A percentile compares a stretch with the other conserved stretches of the same genome.
phyloP scores from a whole-genome alignment of 2,329 filamentous ascomycete genomes.

The Chlorencoelia australis region DNA sequence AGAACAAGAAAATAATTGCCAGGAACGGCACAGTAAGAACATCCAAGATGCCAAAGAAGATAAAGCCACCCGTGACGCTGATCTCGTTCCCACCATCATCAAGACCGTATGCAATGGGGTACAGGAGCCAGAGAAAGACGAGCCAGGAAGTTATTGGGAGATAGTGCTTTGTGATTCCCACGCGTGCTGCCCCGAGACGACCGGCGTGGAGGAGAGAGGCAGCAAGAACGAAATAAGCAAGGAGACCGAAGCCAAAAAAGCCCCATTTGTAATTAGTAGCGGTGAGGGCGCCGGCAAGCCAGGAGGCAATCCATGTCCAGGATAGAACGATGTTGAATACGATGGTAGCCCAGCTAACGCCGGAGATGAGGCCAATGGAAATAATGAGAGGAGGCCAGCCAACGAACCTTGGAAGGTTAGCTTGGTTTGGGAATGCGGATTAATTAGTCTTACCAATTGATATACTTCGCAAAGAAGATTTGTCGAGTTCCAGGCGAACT shows the following conservation, averaged over 20 bases:
- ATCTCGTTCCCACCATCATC: constrained; percentile 56
- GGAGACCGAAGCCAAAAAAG: constrained; percentile 47
- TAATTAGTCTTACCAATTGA: constrained; percentile 39
- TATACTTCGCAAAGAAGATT: constrained; percentile 56
- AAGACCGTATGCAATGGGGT: constrained; percentile 55
- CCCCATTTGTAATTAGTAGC: constrained; percentile 56
- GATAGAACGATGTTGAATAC: constrained; percentile 50
- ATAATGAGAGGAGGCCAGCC: constrained; percentile 42
- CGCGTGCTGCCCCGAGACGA: constrained; percentile 41
- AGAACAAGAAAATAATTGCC: constrained; percentile 8
- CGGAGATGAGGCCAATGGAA: constrained; percentile 51
- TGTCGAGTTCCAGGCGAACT: constrained; percentile 42
- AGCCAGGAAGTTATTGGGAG: constrained; percentile 45
- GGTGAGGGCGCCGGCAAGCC: constrained; percentile 54
- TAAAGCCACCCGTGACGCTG: constrained; percentile 50
- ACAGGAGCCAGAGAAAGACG: constrained; percentile 50
- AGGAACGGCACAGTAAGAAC: constrained; percentile 48
- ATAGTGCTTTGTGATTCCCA: constrained; percentile 47
- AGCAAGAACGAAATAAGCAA: constrained; percentile 47
- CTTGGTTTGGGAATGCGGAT: background rate
- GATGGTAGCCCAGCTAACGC: constrained; percentile 53
- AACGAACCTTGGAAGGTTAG: constrained; percentile 28
- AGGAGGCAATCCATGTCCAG: constrained; percentile 54
- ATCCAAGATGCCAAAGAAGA: constrained; percentile 60
- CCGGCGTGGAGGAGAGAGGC: constrained; percentile 48